Evolutionary conservation across 2,329 filamentous ascomycete genomes (phyloP).

Genomic region (Rosellinia necatrix): DNA sequence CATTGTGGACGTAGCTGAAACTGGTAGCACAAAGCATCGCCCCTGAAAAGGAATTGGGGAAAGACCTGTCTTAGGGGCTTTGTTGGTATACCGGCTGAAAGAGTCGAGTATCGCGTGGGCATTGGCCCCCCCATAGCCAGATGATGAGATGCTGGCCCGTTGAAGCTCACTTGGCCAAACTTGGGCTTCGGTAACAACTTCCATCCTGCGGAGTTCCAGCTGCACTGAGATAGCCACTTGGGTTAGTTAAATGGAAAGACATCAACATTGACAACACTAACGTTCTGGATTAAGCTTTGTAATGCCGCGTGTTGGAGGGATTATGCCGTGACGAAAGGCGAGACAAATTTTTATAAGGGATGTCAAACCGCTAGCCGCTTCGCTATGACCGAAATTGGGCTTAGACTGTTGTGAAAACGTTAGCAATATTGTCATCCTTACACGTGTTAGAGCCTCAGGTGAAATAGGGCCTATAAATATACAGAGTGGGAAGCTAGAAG

Average conservation of each 20-base stretch:
- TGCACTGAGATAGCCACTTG: background rate
- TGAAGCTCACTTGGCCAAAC: background rate
- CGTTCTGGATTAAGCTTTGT: conserved; percentile 1
- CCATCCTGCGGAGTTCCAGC: background rate
- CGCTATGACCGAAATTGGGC: conserved; percentile 10
- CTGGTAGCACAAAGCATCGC: background rate
- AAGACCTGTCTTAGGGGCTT: too few relatives aligned
- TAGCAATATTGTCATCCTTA: background rate
- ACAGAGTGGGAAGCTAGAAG: background rate
- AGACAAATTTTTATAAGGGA: conserved; percentile 1
- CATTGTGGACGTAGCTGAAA: background rate
- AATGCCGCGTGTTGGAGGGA: background rate
- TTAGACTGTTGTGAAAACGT: background rate
- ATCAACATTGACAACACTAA: background rate
- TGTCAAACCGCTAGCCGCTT: conserved; percentile 3
- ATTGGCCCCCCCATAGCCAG: conserved; percentile 12
- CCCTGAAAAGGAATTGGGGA: too few relatives aligned
- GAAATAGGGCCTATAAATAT: background rate
- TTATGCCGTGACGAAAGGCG: background rate
- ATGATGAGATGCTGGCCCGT: conserved; percentile 1
- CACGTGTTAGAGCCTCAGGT: background rate
- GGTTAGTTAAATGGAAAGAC: background rate
- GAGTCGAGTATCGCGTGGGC: conserved; percentile 9
- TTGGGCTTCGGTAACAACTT: background rate
- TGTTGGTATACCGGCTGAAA: background rate